phyloP scores from a whole-genome alignment of 305 asterid genomes.

The Solanum hybrid region DNA sequence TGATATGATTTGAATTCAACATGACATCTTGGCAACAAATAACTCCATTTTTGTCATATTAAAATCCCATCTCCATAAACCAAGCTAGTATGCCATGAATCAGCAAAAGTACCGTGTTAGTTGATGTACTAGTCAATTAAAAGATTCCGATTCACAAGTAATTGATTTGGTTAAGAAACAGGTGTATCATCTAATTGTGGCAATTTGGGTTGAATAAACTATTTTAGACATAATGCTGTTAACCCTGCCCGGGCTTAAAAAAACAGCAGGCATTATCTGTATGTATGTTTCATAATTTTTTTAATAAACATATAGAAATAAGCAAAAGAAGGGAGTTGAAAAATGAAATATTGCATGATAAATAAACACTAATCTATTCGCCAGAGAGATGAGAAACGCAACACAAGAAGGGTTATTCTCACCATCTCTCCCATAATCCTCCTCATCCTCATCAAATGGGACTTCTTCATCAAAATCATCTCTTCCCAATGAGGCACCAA shows the following conservation, averaged over 20 bases:
- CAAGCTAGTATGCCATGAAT: neutral
- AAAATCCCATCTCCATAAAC: neutral
- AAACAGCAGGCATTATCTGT: neutral
- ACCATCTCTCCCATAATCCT: slow-evolving; percentile 19
- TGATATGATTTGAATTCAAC: neutral
- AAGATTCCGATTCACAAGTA: neutral
- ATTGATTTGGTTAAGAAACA: neutral
- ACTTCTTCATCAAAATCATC: slow-evolving; percentile 86
- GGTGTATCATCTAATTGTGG: neutral
- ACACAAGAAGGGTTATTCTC: slow-evolving; percentile 31
- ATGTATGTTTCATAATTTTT: neutral
- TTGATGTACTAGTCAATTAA: neutral
- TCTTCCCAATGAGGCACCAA: slow-evolving; percentile 31
- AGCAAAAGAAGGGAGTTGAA: neutral
- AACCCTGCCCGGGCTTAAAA: neutral
- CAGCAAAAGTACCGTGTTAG: neutral
- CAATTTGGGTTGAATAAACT: neutral
- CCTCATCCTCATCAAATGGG: slow-evolving; percentile 56
- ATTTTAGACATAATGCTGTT: neutral
- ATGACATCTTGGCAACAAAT: neutral
- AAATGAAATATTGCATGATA: neutral
- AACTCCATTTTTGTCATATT: neutral
- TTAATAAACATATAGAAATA: neutral
- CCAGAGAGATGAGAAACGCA: neutral
- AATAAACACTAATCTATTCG: neutral